These are phyloP conservation scores for Ilex asprella DNA, from an alignment of 257 asterid species.

Conservation along the genomic window DNA sequence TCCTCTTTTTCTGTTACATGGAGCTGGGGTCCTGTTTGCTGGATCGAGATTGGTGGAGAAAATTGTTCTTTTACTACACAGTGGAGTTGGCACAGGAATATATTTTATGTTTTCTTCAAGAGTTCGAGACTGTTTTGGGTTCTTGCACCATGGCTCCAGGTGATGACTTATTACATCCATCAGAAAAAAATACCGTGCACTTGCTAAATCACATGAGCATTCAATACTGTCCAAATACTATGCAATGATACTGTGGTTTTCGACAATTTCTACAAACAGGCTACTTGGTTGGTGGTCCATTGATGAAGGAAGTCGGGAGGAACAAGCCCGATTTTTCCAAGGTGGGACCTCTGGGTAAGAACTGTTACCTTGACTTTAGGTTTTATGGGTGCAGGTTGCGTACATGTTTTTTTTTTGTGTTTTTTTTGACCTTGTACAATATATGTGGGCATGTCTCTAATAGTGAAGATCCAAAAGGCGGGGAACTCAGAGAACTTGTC, in stretches of 20 bases:
- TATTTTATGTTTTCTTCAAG: slow-evolving; percentile 60
- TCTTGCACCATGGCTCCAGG: slow-evolving; percentile 95
- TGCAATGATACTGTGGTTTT: slow-evolving; percentile 1
- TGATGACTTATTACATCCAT: slow-evolving; percentile 20
- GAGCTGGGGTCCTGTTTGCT: slow-evolving; percentile 71
- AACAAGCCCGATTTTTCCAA: slow-evolving; percentile 72
- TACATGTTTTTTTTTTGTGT: background rate
- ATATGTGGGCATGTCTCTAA: background rate
- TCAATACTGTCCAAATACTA: background rate
- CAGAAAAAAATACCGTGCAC: background rate
- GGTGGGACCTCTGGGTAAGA: slow-evolving; percentile 73
- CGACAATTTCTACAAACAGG: slow-evolving; percentile 36
- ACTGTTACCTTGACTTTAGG: background rate
- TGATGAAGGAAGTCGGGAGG: slow-evolving; percentile 94
- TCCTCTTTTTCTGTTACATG: slow-evolving; percentile 83
- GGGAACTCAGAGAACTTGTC: background rate
- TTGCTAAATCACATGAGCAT: background rate
- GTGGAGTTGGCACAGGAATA: slow-evolving; percentile 58
- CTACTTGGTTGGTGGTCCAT: slow-evolving; percentile 99
- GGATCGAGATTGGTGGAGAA: slow-evolving; percentile 62
- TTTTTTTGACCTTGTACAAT: background rate
- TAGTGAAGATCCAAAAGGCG: background rate
- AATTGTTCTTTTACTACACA: slow-evolving; percentile 49
- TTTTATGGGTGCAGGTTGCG: background rate
- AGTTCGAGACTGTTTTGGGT: slow-evolving; percentile 65